These are phyloP conservation scores for Umbelopsis vinacea DNA, from an alignment of 192 early-diverging fungal genomes.

Conservation along the genomic window DNA sequence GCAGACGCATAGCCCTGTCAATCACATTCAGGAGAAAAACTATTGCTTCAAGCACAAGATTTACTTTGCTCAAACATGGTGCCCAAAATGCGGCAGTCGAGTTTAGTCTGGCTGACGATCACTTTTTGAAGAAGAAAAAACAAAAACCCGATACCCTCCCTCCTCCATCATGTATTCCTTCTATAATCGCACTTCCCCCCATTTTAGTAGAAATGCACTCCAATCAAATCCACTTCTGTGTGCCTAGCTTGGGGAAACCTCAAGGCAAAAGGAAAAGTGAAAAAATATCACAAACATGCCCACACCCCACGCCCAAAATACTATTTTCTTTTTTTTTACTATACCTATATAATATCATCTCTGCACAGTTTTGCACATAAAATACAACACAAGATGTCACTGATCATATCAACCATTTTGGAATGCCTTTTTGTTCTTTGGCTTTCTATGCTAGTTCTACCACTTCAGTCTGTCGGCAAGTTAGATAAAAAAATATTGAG, in stretches of 20 bases:
- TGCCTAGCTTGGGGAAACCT: no score
- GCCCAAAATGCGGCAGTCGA: constrained; percentile 20
- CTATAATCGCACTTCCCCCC: not conserved
- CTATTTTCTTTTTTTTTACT: no score
- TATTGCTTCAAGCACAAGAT: constrained; percentile 20
- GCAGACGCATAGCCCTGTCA: not conserved
- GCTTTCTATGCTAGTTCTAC: not conserved
- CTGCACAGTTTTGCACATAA: no score
- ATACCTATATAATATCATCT: no score
- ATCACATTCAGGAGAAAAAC: not conserved
- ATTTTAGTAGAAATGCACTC: no score
- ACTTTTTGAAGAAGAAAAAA: not conserved
- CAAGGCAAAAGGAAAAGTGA: no score
- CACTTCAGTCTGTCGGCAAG: no score
- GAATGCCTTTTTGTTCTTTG: not conserved
- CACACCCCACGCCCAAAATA: no score
- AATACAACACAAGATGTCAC: no score
- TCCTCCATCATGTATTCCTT: not conserved
- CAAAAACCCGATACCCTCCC: not conserved
- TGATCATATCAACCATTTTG: not conserved
- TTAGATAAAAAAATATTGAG: no score
- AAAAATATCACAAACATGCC: no score
- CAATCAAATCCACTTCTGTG: no score
- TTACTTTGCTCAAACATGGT: constrained; percentile 2
- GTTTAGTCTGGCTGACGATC: constrained; percentile 15